These are phyloP conservation scores for Castanopsis chinensis DNA, from an alignment of 306 rosid species.

Conservation along the genomic window DNA sequence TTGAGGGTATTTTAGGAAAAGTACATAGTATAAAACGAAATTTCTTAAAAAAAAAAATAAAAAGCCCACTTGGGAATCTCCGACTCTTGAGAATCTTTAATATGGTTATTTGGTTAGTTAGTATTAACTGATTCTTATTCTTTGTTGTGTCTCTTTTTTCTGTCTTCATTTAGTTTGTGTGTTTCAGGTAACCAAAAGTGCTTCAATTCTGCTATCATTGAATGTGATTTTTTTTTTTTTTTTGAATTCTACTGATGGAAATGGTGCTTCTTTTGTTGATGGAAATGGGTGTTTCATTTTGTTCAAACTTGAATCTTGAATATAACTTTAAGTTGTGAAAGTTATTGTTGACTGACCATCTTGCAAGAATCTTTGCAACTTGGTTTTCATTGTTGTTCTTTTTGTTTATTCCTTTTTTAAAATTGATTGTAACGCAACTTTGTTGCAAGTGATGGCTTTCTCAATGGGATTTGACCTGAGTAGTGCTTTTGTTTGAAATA, in stretches of 20 bases:
- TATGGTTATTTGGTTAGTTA: constrained; percentile 8
- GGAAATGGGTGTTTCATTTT: constrained; percentile 3
- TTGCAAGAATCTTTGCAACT: constrained; percentile 24
- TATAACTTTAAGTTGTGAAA: background rate
- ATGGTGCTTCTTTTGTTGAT: constrained; percentile 6
- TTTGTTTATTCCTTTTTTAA: background rate
- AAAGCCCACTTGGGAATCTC: constrained; percentile 42
- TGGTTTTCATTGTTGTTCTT: background rate
- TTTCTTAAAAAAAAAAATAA: background rate
- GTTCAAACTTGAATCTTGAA: constrained; percentile 21
- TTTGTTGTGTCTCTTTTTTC: background rate
- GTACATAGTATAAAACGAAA: background rate
- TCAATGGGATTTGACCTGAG: constrained; percentile 10
- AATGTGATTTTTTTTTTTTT: background rate
- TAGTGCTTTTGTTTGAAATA: constrained; percentile 18
- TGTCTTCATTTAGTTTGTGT: constrained; percentile 11
- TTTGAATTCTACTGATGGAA: background rate
- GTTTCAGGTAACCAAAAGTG: constrained; percentile 16
- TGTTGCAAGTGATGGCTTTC: constrained; percentile 4
- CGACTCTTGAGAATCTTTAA: constrained; percentile 53
- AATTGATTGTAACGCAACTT: constrained; percentile 17
- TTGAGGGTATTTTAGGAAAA: constrained; percentile 7
- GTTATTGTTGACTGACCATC: constrained; percentile 6
- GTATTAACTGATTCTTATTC: background rate
- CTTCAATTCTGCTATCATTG: background rate